A percentile compares a stretch with the other conserved stretches of the same genome.
phyloP scores from a whole-genome alignment of 1,284 basidiomycete genomes.

The Sanghuangporus sanghuang region DNA sequence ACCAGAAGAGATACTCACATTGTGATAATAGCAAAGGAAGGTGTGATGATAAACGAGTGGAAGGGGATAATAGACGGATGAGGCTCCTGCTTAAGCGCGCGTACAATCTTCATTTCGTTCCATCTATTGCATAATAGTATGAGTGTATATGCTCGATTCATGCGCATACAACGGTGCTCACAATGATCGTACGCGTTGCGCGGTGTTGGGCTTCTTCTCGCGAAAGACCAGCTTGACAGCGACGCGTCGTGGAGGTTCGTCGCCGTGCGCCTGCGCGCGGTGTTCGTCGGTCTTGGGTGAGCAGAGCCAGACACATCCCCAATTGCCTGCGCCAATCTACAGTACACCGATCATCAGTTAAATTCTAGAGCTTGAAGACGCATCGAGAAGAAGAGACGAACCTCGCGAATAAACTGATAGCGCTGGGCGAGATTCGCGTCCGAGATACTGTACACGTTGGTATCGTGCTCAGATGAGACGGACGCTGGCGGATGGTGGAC shows the following conservation, averaged over 20 bases:
- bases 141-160: background rate
- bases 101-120: conserved; percentile 94
- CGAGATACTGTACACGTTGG: conserved; percentile 49
- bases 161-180: conserved; percentile 33
- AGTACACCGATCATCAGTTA: conserved; percentile 1
- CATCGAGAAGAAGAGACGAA: conserved; percentile 26
- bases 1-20: conserved; percentile 52
- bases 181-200: conserved; percentile 83
- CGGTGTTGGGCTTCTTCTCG: conserved; percentile 72
- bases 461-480: conserved; percentile 29
- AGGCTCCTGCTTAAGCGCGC: conserved; percentile 71
- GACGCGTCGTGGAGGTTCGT: conserved; percentile 34
- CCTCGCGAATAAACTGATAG: conserved; percentile 73
- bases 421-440: conserved; percentile 63
- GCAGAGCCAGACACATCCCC: conserved; percentile 81
- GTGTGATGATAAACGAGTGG: conserved; percentile 89
- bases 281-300: conserved; percentile 45
- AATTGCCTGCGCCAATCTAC: conserved; percentile 85
- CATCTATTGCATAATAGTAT: conserved; percentile 44
- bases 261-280: conserved; percentile 14
- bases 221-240: conserved; percentile 89
- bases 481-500: conserved; percentile 18
- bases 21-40: conserved; percentile 80
- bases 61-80: conserved; percentile 91
- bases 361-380: conserved; percentile 2